Conservation (phyloP, 208 protist species). For the Leishmania tarentolae region DNA sequence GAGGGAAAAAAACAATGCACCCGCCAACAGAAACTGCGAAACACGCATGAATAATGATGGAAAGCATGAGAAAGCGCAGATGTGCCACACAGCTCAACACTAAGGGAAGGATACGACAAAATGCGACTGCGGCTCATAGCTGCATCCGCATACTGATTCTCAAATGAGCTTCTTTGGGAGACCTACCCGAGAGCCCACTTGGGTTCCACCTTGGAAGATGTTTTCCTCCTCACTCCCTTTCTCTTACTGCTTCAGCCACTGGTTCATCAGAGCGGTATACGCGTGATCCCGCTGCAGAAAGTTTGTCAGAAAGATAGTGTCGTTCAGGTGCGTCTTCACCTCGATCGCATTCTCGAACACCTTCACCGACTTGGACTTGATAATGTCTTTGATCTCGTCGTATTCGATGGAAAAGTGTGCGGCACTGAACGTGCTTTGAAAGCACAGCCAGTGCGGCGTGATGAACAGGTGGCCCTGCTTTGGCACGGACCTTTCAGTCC, state of each 20-base stretch:
- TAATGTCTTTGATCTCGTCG: slow-evolving; percentile 83
- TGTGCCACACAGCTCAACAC: neutral
- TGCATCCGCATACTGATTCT: neutral
- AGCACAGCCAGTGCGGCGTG: slow-evolving; percentile 72
- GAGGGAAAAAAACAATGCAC: neutral
- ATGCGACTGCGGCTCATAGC: neutral
- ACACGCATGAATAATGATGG: neutral
- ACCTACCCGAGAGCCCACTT: neutral
- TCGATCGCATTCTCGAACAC: slow-evolving; percentile 73
- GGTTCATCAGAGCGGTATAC: slow-evolving; percentile 69
- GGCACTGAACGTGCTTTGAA: slow-evolving; percentile 39
- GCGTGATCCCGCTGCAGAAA: slow-evolving; percentile 76
- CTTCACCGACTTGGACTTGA: slow-evolving; percentile 69
- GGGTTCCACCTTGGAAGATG: neutral
- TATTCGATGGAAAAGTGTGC: slow-evolving; percentile 71
- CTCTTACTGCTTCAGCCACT: slow-evolving; percentile 69
- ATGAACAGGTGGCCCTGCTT: slow-evolving; percentile 72
- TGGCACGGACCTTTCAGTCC: slow-evolving; percentile 40
- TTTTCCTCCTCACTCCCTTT: neutral
- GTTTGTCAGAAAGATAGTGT: slow-evolving; percentile 59
- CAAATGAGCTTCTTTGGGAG: neutral
- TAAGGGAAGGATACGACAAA: neutral
- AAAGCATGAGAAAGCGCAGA: neutral
- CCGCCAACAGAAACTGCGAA: neutral
- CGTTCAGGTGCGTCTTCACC: slow-evolving; percentile 68